These are phyloP conservation scores for Meyerozyma smithsonii DNA, from an alignment of 1,139 yeast species.

Conservation along the genomic window DNA sequence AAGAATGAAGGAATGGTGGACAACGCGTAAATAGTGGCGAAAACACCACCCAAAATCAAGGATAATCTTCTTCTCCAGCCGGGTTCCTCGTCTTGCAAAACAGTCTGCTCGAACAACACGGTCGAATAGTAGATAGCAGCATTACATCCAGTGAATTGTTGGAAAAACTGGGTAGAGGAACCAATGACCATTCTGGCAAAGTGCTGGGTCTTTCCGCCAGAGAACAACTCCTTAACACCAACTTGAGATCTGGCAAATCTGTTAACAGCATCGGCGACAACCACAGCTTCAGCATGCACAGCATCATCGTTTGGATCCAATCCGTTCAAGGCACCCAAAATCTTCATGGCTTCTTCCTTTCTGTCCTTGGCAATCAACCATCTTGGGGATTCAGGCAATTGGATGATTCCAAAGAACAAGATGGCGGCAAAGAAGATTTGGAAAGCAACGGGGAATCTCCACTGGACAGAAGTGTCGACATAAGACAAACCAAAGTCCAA, in stretches of 20 bases:
- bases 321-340: slow-evolving; percentile 38
- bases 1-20: slow-evolving; percentile 62
- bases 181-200: slow-evolving; percentile 57
- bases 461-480: slow-evolving; percentile 30
- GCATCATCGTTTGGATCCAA: slow-evolving; percentile 36
- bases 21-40: slow-evolving; percentile 56
- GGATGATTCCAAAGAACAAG: slow-evolving; percentile 12
- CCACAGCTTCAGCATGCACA: slow-evolving; percentile 39
- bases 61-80: slow-evolving; percentile 47
- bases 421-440: slow-evolving; percentile 60
- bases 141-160: slow-evolving; percentile 61
- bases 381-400: slow-evolving; percentile 18
- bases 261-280: slow-evolving; percentile 39
- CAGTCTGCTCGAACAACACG: slow-evolving; percentile 53
- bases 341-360: slow-evolving; percentile 43
- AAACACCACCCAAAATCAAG: slow-evolving; percentile 60
- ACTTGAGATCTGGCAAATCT: slow-evolving; percentile 34
- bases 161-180: slow-evolving; percentile 60
- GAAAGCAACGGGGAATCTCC: slow-evolving; percentile 55
- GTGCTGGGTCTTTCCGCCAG: slow-evolving; percentile 56
- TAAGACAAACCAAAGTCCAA: slow-evolving; percentile 56
- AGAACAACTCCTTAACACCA: slow-evolving; percentile 46
- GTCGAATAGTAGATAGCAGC: slow-evolving; percentile 68
- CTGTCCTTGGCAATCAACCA: slow-evolving; percentile 58
- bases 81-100: slow-evolving; percentile 14